Base-by-base conservation (phyloP, 1,284 basidiomycete species). In the Quambalaria eucalypti region DNA sequence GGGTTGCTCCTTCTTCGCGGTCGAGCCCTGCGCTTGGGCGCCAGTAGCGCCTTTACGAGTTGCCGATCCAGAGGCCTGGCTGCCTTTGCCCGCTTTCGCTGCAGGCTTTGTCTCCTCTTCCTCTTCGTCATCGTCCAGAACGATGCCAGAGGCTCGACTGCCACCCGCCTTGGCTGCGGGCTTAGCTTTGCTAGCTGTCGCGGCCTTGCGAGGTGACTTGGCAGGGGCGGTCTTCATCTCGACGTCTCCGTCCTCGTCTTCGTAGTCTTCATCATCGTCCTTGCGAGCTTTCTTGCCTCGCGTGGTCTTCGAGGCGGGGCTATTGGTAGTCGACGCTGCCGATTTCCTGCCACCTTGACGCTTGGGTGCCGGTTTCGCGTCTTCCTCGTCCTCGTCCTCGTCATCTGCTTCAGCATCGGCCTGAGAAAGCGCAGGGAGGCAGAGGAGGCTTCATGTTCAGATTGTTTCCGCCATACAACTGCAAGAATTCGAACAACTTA, bases 21-120 rank as follows among this genome's bases (percentile, higher is more conserved):
- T 30, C 26, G 48, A 60, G 9, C 42, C 46, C 40, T 48, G 6
- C 39, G 28, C 40, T 12, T 3, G 2, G 14, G 31, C 38, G 10
- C 31, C 28, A 9, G 21, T 38, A 23, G 30, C 46, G 14, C 19
- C n/a, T n/a, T n/a, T n/a, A n/a, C n/a, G n/a, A n/a, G n/a, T n/a
- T n/a, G n/a, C n/a, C n/a, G n/a, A n/a, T n/a, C n/a, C n/a, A n/a
- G n/a, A n/a, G n/a, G n/a, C n/a, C n/a, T n/a, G n/a, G 8, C 62
- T 68, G 21, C 52, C 77, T 74, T 76, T 77, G 54, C 68, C 77
- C 28, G 53, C 30, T 42, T 40, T 12, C 38, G 56, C 21, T 62
- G 59, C 30, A 66, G 61, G 28, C 61, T 56, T 56, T 63, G 62
- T 42, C 59, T 54, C 59, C 26, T 66, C 61, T 29, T 68, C 60